phyloP scores from a whole-genome alignment of 768 basidiomycete genomes.

The Paxillus ammoniavirescens region DNA sequence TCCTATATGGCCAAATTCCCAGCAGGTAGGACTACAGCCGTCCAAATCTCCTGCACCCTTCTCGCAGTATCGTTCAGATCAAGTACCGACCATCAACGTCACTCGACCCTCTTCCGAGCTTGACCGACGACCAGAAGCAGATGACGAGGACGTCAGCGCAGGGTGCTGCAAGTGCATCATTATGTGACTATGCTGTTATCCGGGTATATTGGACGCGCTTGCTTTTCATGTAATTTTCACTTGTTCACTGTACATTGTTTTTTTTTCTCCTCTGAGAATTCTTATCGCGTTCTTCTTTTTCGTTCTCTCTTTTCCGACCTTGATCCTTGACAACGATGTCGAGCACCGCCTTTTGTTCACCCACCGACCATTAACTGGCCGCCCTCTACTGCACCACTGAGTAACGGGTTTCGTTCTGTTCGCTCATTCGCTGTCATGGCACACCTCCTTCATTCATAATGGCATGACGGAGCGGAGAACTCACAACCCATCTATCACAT shows the following conservation, averaged over 20 bases:
- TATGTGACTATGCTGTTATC: slow-evolving; percentile 56
- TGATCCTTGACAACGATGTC: slow-evolving; percentile 14
- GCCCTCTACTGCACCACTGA: not conserved
- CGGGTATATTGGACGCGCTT: slow-evolving; percentile 19
- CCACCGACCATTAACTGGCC: not conserved
- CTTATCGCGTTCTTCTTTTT: not conserved
- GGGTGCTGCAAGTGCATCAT: slow-evolving; percentile 81
- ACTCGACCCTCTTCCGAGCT: slow-evolving; percentile 29
- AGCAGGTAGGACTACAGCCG: slow-evolving; percentile 21
- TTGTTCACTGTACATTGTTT: slow-evolving; percentile 21
- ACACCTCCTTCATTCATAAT: slow-evolving; percentile 14
- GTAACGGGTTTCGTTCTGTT: not conserved
- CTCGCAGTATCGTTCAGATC: slow-evolving; percentile 45
- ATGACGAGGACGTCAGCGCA: slow-evolving; percentile 46
- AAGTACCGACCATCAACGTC: slow-evolving; percentile 33
- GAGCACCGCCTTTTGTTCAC: slow-evolving; percentile 4
- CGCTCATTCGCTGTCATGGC: not conserved
- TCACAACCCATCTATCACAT: slow-evolving; percentile 15
- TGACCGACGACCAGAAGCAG: slow-evolving; percentile 27
- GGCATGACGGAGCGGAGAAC: slow-evolving; percentile 22
- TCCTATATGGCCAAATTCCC: slow-evolving; percentile 25
- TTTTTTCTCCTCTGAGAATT: slow-evolving; percentile 5
- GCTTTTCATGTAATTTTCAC: slow-evolving; percentile 22
- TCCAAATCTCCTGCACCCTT: slow-evolving; percentile 63
- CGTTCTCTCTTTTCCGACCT: slow-evolving; percentile 4